These are phyloP conservation scores for Schizothecium vesticola DNA, from an alignment of 495 filamentous ascomycete species.

Conservation along the genomic window DNA sequence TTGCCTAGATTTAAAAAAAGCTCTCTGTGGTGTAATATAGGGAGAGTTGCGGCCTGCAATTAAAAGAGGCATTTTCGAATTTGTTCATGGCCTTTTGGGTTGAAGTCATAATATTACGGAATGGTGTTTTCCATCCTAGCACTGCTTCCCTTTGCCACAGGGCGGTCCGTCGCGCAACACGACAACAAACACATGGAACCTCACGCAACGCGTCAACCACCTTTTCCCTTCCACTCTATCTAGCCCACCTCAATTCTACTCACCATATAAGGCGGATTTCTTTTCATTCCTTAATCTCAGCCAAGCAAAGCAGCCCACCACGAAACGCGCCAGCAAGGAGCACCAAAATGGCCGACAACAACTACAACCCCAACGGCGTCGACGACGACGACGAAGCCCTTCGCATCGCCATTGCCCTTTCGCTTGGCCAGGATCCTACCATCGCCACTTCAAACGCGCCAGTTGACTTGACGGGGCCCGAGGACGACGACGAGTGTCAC, in stretches of 20 bases:
- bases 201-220: background rate
- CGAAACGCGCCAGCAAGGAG: background rate
- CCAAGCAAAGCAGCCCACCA: background rate
- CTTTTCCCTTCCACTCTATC: background rate
- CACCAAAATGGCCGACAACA: slow-evolving; percentile 15
- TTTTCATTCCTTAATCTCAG: background rate
- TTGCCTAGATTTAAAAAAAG: no score
- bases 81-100: background rate
- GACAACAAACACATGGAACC: background rate
- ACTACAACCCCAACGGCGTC: slow-evolving; percentile 19
- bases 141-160: background rate
- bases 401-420: slow-evolving; percentile 40
- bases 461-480: background rate
- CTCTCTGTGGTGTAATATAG: background rate
- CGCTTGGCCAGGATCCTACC: slow-evolving; percentile 31
- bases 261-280: background rate
- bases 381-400: slow-evolving; percentile 44
- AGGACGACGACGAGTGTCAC: background rate
- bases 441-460: background rate
- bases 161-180: background rate
- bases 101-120: background rate
- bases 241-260: background rate
- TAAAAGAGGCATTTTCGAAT: no score
- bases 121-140: background rate
- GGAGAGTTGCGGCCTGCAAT: background rate